These are phyloP conservation scores for Trametes cinnabarina DNA, from an alignment of 768 basidiomycete species.

Conservation along the genomic window DNA sequence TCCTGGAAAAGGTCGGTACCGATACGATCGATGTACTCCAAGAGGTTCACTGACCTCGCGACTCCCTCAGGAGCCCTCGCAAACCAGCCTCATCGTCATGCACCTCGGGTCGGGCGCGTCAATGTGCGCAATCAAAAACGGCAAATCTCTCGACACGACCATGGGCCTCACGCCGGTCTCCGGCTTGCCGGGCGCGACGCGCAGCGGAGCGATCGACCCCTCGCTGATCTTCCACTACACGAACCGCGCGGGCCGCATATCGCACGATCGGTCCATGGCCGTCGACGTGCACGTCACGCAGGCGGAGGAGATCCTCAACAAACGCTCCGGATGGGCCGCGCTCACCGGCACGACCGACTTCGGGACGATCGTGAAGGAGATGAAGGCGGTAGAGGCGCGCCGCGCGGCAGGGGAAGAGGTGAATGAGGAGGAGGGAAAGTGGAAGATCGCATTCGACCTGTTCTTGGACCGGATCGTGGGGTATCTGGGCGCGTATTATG, in stretches of 20 bases:
- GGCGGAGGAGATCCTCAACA: constrained; percentile 75
- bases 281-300: constrained; percentile 55
- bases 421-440: constrained; percentile 35
- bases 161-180: constrained; percentile 93
- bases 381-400: constrained; percentile 11
- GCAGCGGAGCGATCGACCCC: constrained; percentile 81
- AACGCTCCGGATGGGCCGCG: constrained; percentile 74
- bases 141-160: constrained; percentile 77
- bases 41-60: too few species aligned
- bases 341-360: constrained; percentile 84
- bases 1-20: constrained; percentile 51
- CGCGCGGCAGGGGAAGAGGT: constrained; percentile 3
- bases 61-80: constrained; percentile 36
- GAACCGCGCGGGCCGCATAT: constrained; percentile 45
- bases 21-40: too few species aligned
- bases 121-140: constrained; percentile 69
- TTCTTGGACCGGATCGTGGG: constrained; percentile 75
- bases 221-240: constrained; percentile 81
- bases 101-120: constrained; percentile 93
- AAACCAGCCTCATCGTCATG: constrained; percentile 74
- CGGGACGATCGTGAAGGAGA: constrained; percentile 50
- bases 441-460: constrained; percentile 69
- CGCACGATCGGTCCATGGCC: constrained; percentile 46
- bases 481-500: constrained; percentile 70
- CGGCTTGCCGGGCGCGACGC: constrained; percentile 86